Base-by-base conservation (phyloP, 176 grass and related monocot species). In the Oryza longistaminata region DNA sequence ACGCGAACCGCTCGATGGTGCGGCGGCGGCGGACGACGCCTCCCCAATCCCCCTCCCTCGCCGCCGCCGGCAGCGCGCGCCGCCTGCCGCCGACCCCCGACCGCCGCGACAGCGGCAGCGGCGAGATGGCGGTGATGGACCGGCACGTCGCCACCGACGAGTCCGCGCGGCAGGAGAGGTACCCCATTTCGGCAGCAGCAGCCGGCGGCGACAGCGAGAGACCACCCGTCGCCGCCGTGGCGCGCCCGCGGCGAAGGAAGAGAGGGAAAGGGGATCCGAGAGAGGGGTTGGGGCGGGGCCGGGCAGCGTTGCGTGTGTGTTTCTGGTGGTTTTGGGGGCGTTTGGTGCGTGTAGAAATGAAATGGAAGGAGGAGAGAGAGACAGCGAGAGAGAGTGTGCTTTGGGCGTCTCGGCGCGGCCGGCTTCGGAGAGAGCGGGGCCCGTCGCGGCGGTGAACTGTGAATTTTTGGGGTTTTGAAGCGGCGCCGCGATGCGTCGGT, bases 141-240 rank as follows among this genome's bases (percentile, higher is more conserved):
- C 90, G 91, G 88, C 93, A 96, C 21, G 93, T 89, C 40, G 86
- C 91, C 83, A 91, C 84, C 17, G 96, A 99, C 46, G 96, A 99
- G 73, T 96, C 96, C 70, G 96, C 96, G 33, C 93, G 93, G 91
- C 96, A 99, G 27, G 93, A 99, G 16, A 99, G 93, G 80, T 99
- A 99, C 40, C 96, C 96, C 96, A 99, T 99, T 88, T 16, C 40
- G 25, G 58, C 19, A 21, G 39, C 39, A 8, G 39, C 39, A 7
- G 37, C 37, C 49, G 0, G 70, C 11, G 26, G 40, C 24, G 73
- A 3, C 19, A n/a, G 7, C 11, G 78, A 12, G 40, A 39, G 14
- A 43, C 1, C n/a, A 55, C 77, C 53, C 11, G 71, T 25, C n/a
- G 90, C 42, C 22, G 78, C 21, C 42, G 22, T 62, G 11, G 82